Base-by-base conservation (phyloP, 441 rosid genomes). In the Eruca vesicaria region DNA sequence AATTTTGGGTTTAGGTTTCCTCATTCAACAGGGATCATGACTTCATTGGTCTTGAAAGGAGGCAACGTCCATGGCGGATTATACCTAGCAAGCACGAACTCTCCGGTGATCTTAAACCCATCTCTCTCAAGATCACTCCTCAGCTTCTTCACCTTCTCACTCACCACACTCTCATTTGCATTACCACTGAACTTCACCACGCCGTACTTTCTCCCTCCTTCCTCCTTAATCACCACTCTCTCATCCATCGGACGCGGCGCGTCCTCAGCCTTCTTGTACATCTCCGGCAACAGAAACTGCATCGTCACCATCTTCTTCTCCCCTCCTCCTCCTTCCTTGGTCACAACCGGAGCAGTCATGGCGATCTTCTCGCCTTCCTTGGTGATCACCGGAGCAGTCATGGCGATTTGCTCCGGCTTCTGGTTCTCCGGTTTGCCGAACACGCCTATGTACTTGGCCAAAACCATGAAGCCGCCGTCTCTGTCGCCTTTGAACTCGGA, bases 11-110 rank as follows among this genome's bases (percentile, higher is more conserved):
- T 20, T 20, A 9, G 10, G n/a, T n/a, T 21, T 6, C 20, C 0
- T 90, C 86, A 90, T 77, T 89, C 96, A 19, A 94, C 78, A 18
- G 97, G 91, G 53, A 90, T 77, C 94, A 90, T 84, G 43, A 92
- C 85, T 75, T 91, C 98, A 12, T 95, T 91, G 41, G 96, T 88
- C 83, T 90, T 89, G 28, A 88, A 82, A 45, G 86, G 71, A n/a
- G 97, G 96, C 71, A 95, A 62, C 60, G 98, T 89, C 92, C 93
- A 92, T 3, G 98, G 97, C 1, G 98, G 99, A 56, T 92, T 94
- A 77, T 87, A 90, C 89, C 99, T 88, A 52, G 87, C 96, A 74
- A 92, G 83, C 72, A 89, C 11, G 63, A 75, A 84, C 23, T 89
- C 89, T 12, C 97, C 97, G 41, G 21, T 72, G 66, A 89, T 78